A percentile compares a stretch with the other conserved stretches of the same genome.
phyloP scores from a whole-genome alignment of 257 asterid genomes.

The Parsonsia alboflavescens region DNA sequence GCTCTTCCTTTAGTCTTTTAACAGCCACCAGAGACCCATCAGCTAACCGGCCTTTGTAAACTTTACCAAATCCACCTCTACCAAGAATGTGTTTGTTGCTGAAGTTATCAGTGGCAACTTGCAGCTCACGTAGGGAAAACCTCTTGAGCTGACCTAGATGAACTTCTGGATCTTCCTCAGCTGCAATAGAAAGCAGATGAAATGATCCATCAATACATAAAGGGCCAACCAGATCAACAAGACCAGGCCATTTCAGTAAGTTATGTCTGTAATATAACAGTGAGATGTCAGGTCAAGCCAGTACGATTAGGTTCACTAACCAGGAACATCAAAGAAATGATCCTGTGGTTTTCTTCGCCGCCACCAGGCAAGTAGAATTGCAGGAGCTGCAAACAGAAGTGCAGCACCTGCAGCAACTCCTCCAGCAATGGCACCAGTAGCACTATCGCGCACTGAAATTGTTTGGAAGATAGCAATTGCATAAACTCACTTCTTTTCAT shows the following conservation, averaged over 20 bases:
- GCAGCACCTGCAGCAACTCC: conserved; percentile 94
- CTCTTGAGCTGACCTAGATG: conserved; percentile 89
- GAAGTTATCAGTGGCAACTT: conserved; percentile 73
- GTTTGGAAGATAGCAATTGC: background rate
- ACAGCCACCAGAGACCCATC: conserved; percentile 85
- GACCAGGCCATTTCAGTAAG: no score
- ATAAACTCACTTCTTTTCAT: background rate
- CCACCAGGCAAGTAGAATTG: conserved; percentile 68
- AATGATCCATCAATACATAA: conserved; percentile 8
- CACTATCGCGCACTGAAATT: conserved; percentile 59
- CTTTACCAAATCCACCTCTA: conserved; percentile 87
- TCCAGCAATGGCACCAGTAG: conserved; percentile 83
- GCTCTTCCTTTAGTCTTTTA: conserved; percentile 87
- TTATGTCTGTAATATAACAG: background rate
- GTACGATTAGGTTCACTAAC: conserved; percentile 37
- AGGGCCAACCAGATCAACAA: background rate
- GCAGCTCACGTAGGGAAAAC: conserved; percentile 78
- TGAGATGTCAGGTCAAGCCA: background rate
- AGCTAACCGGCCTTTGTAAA: conserved; percentile 84
- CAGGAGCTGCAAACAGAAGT: conserved; percentile 79
- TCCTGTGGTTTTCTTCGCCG: conserved; percentile 74
- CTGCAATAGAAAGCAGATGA: conserved; percentile 32
- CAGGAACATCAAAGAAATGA: conserved; percentile 92
- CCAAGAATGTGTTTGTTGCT: conserved; percentile 70
- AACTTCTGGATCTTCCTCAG: conserved; percentile 95